Evolutionary conservation across 2,329 filamentous ascomycete species (phyloP).

Genomic region (Neopestalotiopsis sp.): DNA sequence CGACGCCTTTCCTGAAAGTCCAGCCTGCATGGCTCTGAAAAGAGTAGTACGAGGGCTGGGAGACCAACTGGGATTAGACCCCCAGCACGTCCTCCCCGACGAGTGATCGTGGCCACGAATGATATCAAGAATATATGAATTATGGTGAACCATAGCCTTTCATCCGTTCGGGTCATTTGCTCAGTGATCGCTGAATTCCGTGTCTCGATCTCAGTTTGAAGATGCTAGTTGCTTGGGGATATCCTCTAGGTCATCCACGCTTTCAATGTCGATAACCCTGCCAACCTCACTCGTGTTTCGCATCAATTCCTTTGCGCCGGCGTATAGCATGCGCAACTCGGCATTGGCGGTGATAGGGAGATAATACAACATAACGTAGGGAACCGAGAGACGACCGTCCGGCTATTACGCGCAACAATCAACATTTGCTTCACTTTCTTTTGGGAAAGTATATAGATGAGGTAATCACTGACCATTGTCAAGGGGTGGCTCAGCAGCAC

Average conservation of each 20-base stretch:
- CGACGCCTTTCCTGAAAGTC: slow-evolving; percentile 90
- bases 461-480: slow-evolving; percentile 67
- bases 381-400: slow-evolving; percentile 83
- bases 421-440: not conserved
- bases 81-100: slow-evolving; percentile 56
- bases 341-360: slow-evolving; percentile 89
- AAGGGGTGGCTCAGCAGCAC: slow-evolving; percentile 90
- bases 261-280: slow-evolving; percentile 83
- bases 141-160: not conserved
- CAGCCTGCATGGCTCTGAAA: slow-evolving; percentile 82
- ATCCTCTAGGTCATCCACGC: slow-evolving; percentile 80
- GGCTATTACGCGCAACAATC: slow-evolving; percentile 51
- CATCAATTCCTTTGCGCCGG: slow-evolving; percentile 94
- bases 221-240: slow-evolving; percentile 68
- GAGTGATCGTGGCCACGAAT: slow-evolving; percentile 27
- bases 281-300: slow-evolving; percentile 91
- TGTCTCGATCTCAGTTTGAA: slow-evolving; percentile 30
- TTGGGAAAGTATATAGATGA: not conserved
- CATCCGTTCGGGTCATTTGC: not conserved
- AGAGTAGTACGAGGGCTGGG: slow-evolving; percentile 78
- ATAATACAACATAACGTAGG: slow-evolving; percentile 95
- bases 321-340: slow-evolving; percentile 90
- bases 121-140: not conserved
- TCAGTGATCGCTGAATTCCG: not conserved
- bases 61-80: slow-evolving; percentile 66